phyloP scores from a whole-genome alignment of 2,329 filamentous ascomycete genomes.

The Diplodia intermedia region DNA sequence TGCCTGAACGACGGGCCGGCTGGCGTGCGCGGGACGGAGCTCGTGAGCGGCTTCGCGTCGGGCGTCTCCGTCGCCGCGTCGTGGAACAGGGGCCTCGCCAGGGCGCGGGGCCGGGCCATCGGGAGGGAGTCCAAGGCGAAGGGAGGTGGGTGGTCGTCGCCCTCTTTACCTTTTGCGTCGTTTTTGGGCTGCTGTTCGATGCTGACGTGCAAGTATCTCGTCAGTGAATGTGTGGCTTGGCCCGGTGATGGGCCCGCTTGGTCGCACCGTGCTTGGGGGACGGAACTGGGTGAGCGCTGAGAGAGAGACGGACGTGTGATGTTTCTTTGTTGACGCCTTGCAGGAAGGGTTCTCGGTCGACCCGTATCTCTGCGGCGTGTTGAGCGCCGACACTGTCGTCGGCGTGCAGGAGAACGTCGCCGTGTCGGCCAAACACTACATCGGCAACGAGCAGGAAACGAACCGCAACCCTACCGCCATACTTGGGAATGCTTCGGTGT shows the following conservation, averaged over 20 bases:
- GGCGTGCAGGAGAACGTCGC: slow-evolving; percentile 50
- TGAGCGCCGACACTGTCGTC: slow-evolving; percentile 49
- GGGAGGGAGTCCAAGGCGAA: slow-evolving; percentile 51
- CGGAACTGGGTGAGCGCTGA: slow-evolving; percentile 37
- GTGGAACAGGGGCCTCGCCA: slow-evolving; percentile 46
- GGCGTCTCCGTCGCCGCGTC: slow-evolving; percentile 49
- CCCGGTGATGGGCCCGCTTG: slow-evolving; percentile 36
- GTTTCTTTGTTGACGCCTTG: no score
- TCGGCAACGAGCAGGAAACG: slow-evolving; percentile 68
- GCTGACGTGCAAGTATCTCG: background rate
- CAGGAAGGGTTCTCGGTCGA: slow-evolving; percentile 56
- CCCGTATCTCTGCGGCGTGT: slow-evolving; percentile 53
- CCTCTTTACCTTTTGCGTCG: no score
- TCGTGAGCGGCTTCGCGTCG: slow-evolving; percentile 49
- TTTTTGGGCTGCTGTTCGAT: no score
- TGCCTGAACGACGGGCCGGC: slow-evolving; percentile 53
- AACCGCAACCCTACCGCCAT: slow-evolving; percentile 46
- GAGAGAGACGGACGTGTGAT: no score
- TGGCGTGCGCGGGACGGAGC: slow-evolving; percentile 48
- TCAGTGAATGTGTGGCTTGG: slow-evolving; percentile 16
- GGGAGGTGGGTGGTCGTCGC: slow-evolving; percentile 45
- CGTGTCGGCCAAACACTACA: slow-evolving; percentile 61
- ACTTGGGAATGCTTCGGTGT: slow-evolving; percentile 51
- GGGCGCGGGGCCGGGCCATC: slow-evolving; percentile 44
- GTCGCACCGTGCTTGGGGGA: slow-evolving; percentile 52